Percentiles rank a stretch among this genome's conserved stretches.
Evolutionary conservation across 768 basidiomycete species (phyloP).

Genomic region (Lepiota brunneoincarnata): DNA sequence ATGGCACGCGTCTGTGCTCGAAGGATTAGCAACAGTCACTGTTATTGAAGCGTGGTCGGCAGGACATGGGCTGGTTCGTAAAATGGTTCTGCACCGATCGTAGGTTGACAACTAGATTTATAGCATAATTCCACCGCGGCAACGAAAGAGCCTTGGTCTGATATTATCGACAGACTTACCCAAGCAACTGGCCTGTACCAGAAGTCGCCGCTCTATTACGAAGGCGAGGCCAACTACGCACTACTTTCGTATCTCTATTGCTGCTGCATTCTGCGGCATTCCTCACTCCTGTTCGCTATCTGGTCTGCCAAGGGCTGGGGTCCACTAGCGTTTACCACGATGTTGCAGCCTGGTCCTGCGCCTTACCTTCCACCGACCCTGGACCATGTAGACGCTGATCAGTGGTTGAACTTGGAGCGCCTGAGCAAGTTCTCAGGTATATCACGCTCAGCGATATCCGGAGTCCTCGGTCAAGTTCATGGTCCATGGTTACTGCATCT

Average conservation of each 20-base stretch:
- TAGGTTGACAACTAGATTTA: slow-evolving; percentile 12
- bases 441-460: slow-evolving; percentile 63
- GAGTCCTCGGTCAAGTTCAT: slow-evolving; percentile 66
- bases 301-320: slow-evolving; percentile 92
- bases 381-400: slow-evolving; percentile 40
- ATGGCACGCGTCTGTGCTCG: slow-evolving; percentile 89
- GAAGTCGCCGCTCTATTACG: slow-evolving; percentile 46
- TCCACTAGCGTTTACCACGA: slow-evolving; percentile 67
- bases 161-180: slow-evolving; percentile 68
- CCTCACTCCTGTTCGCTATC: slow-evolving; percentile 70
- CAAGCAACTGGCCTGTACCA: slow-evolving; percentile 66
- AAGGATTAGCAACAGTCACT: slow-evolving; percentile 78
- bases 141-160: slow-evolving; percentile 70
- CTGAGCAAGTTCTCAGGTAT: slow-evolving; percentile 70
- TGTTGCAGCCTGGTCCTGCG: slow-evolving; percentile 64
- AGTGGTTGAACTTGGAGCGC: slow-evolving; percentile 57
- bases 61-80: slow-evolving; percentile 67
- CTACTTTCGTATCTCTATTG: slow-evolving; percentile 67
- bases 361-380: slow-evolving; percentile 61
- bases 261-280: slow-evolving; percentile 67
- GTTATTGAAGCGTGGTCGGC: slow-evolving; percentile 84
- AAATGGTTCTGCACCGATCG: neutral
- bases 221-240: slow-evolving; percentile 57
- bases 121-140: slow-evolving; percentile 56
- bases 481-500: slow-evolving; percentile 88